phyloP scores from a whole-genome alignment of 73 alveolate genomes.

The Symbiodinium pilosum region DNA sequence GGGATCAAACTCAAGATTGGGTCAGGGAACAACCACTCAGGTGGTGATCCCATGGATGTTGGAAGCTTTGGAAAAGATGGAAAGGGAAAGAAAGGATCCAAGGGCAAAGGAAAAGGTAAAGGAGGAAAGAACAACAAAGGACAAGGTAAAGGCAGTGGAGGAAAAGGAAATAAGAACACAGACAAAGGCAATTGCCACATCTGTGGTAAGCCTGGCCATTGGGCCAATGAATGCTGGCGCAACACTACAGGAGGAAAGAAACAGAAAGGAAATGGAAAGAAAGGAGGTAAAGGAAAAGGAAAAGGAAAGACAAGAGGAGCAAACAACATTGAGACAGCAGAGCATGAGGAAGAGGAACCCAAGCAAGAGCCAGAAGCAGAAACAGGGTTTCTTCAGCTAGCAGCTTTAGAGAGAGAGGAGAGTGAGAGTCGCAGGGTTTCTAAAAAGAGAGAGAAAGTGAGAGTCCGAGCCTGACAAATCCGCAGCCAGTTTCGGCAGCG shows the following conservation, averaged over 20 bases:
- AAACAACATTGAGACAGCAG: too few species aligned
- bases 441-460: background rate
- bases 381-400: too few species aligned
- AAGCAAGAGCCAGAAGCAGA: too few species aligned
- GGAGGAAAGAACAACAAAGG: background rate
- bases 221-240: background rate
- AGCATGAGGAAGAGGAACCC: too few species aligned
- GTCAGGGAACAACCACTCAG: background rate
- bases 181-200: background rate
- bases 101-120: background rate
- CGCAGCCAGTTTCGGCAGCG: too few species aligned
- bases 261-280: background rate
- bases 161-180: background rate
- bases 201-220: slow-evolving; percentile 29
- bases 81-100: background rate
- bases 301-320: too few species aligned
- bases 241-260: background rate
- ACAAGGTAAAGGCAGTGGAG: background rate
- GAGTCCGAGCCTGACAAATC: background rate
- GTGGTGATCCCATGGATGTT: slow-evolving; percentile 1
- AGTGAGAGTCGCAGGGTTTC: background rate
- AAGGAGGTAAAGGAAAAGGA: too few species aligned
- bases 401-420: background rate
- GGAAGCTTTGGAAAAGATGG: background rate
- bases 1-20: background rate